Evolutionary conservation across 441 rosid species (phyloP), one percentile per base, ranked within the genome.

Genomic region (Pelargonium fulgidum): DNA sequence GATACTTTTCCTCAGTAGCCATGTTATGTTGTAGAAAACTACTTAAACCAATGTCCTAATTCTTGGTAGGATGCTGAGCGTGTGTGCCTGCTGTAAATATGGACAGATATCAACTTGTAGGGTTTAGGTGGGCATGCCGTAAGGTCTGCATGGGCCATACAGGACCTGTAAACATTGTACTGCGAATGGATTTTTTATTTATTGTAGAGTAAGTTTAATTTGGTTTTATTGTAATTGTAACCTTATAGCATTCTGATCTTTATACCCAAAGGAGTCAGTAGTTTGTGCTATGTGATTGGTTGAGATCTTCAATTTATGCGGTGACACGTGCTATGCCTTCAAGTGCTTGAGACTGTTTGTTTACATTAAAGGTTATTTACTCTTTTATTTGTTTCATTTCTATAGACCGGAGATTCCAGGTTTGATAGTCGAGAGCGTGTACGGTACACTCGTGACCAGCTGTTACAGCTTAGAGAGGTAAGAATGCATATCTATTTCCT

Each of bases 381-480:
- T 66, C 20, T 47, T 8, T 58, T 16, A 62, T 17, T 41, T 69
- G 29, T 22, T 72, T 61, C 54, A 63, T 72, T 68, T n/a, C 79
- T 79, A 36, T 72, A 91, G 99, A 77, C 83, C 77, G 95, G 96
- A 65, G 92, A 87, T 73, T 73, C 80, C 0, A 79, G 86, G 69
- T 85, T 87, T 76, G 94, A 89, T 68, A 90, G 76, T 33, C 85
- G 62, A 68, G 97, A 92, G 65, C 73, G 82, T 65, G 78, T 94
- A 74, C 80, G 70, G 29, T 91, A 83, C 80, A 77, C 87, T n/a
- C 76, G 86, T 67, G 91, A 93, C 17, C 93, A 88, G 76, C 82
- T 93, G 50, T 77, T 91, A 72, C 86, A 88, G 77, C 85, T 88
- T 14, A 81, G 77, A 71, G 95, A 85, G 91, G 96, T 91, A 71